These are phyloP conservation scores for Ilex paraguariensis DNA, from an alignment of 305 asterid genomes.

Conservation along the genomic window DNA sequence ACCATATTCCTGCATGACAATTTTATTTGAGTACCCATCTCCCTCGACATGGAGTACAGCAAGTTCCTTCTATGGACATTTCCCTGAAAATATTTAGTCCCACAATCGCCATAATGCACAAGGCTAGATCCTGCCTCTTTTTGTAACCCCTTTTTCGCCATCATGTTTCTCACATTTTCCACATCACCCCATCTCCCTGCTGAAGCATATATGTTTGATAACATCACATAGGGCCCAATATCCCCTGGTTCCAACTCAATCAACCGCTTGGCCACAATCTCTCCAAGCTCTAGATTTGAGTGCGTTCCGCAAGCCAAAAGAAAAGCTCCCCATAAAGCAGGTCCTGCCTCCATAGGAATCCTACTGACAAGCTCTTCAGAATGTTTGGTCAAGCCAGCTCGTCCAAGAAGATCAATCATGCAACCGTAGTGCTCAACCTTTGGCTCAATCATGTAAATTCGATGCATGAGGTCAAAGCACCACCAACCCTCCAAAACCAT, in stretches of 20 bases:
- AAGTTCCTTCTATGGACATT: constrained; percentile 22
- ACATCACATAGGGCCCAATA: constrained; percentile 30
- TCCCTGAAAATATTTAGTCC: constrained; percentile 3
- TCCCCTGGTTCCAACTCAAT: constrained; percentile 28
- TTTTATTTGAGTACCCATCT: constrained; percentile 24
- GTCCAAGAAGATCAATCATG: constrained; percentile 33
- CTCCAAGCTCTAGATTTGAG: constrained; percentile 34
- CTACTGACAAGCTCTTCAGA: constrained; percentile 22
- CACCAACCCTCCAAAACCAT: constrained; percentile 42
- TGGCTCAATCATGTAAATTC: constrained; percentile 26
- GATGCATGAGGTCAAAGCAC: constrained; percentile 31
- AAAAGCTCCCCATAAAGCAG: constrained; percentile 28
- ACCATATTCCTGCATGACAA: constrained; percentile 7
- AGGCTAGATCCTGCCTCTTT: constrained; percentile 24
- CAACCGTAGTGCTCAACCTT: constrained; percentile 39
- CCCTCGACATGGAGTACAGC: constrained; percentile 30
- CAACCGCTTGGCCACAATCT: constrained; percentile 22
- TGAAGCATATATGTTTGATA: constrained; percentile 32
- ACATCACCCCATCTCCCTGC: constrained; percentile 31
- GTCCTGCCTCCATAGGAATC: constrained; percentile 13
- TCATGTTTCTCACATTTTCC: constrained; percentile 29
- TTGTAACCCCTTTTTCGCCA: constrained; percentile 18
- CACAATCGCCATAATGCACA: constrained; percentile 11
- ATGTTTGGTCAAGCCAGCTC: constrained; percentile 28
- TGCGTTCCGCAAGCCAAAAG: constrained; percentile 29